Base-by-base conservation (phyloP, 2,329 filamentous ascomycete species). In the Alternaria gansuensis region DNA sequence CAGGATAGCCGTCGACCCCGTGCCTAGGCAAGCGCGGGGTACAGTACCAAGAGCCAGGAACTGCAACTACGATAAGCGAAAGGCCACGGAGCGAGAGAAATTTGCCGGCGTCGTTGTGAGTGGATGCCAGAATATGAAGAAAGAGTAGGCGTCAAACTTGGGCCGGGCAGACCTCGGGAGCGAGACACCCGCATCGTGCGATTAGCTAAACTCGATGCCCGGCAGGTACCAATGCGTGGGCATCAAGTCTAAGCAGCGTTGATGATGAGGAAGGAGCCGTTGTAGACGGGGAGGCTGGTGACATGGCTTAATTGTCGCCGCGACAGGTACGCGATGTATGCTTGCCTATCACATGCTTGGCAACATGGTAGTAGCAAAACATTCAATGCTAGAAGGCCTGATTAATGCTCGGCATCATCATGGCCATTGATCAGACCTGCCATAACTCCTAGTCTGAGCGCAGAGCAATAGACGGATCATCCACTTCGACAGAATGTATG, bases 51-150 rank as follows among this genome's bases (percentile, higher is more conserved):
- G 24, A 55, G 17, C 24, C 43, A 24, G 24, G 37, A 40, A 44
- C 26, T 41, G 37, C 23, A 44, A 26, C 50, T 28, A 28, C 45
- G 45, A 44, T 55, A 55, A 59, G 56, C 56, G 51, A 59, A 46
- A 39, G 49, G 40, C 45, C 44, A 39, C 33, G 37, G 24, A 44
- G 43, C 44, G 23, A 31, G 14, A 21, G 28, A 45, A 51, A 41
- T 31, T 26, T 23, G 14, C 36, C 28, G 54, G 29, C 13, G 44
- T 48, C 29, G 44, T 48, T 17, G 26, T 21, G 48, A 26, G 34
- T 29, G 48, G 33, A 33, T 43, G 24, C 24, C 29, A 26, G 39
- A 41, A 31, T 33, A 23, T 34, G 8, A 24, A 26, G 31, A 26
- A 54, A 49, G 34, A 54, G 51, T 21, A 58, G 36, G 10, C 44